Base-by-base conservation (phyloP, 1,284 basidiomycete genomes). In the Vanrija sp. region DNA sequence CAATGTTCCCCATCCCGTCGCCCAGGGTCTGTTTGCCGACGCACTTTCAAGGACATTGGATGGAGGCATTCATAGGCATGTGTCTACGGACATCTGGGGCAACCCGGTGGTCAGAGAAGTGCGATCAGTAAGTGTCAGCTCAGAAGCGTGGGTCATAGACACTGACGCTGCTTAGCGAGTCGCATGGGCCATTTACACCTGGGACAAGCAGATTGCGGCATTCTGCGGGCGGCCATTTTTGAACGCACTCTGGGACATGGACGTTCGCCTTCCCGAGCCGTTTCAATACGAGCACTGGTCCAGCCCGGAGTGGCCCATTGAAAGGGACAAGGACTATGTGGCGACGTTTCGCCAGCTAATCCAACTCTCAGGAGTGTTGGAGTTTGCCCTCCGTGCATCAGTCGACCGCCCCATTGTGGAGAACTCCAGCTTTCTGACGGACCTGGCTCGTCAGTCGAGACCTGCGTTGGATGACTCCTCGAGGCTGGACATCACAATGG, bases 1-100 rank as follows among this genome's bases (percentile, higher is more conserved):
- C 43, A 58, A 61, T 44, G 34, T 59, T 14, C 62, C 59, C 2
- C 62, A 63, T 25, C 59, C 62, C 0, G 54, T 61, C 4, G 62
- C 62, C 1, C 57, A 59, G 25, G 52, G 54, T 0, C 19, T 56
- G 12, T 46, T 59, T 4, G 57, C 60, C 15, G 60, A 57, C 14
- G 54, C 57, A 1, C 23, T 58, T 4, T 51, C 52, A 1, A 29
- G 57, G 6, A 52, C 51, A 1, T 34, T 55, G 7, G 57, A 59
- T 23, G 57, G 57, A 6, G 57, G 57, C 1, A n/a, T 59, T n/a
- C 57, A 59, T 15, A 38, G 57, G 1, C 43, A 45, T 4, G 54
- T 59, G 1, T 51, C 57, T 3, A 16, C 57, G 5, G 5, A 25
- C 1, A 40, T 52, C 34, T 34, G 34, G 39, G 39, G 23, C 1